Base-by-base conservation (phyloP, 2,329 filamentous ascomycete genomes). In the Trichothecium roseum region DNA sequence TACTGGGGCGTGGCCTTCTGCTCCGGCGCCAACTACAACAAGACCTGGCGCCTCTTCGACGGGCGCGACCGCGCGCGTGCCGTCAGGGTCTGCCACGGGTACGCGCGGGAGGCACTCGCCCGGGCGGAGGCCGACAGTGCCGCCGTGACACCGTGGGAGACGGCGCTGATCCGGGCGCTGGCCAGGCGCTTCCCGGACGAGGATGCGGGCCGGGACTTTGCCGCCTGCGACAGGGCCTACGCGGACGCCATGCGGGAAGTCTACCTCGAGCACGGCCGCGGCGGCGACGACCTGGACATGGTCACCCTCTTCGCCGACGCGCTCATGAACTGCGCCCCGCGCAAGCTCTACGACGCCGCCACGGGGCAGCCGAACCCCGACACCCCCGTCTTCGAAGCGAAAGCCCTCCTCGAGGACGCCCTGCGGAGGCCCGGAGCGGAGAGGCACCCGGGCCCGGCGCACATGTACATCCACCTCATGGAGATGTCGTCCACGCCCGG, bases 1-100 rank as follows among this genome's bases (percentile, higher is more conserved):
- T 62, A 68, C 40, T 74, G 68, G 67, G 69, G 69, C 1, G 47
- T 70, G 20, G 63, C 75, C 2, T 77, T 71, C 46, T 59, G 69
- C 5, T 54, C 71, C 0, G 74, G 74, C 3, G 74, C 74, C 3
- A 78, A 80, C 45, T 62, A 62, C 43, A 49, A 47, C 37, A 47
- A 43, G 35, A 42, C 40, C 14, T 51, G 48, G 47, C 36, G 32
- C 8, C 16, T 39, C 6, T 51, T 49, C 30, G 43, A 46, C 34
- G 28, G 40, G 14, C 15, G 14, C 12, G 47, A 51, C n/a, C 41
- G 36, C 6, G 14, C 32, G 1, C 27, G 14, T 4, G 32, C 45
- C 24, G 37, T 43, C 13, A 8, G 30, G 26, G 14, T 9, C 15
- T 41, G 37, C 30, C 39, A 33, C 18, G 10, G 8, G 4, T 38